Evolutionary conservation across 345 rosid genomes (phyloP), one percentile per base, ranked within the genome.

Genomic region (Eucalyptus regnans): DNA sequence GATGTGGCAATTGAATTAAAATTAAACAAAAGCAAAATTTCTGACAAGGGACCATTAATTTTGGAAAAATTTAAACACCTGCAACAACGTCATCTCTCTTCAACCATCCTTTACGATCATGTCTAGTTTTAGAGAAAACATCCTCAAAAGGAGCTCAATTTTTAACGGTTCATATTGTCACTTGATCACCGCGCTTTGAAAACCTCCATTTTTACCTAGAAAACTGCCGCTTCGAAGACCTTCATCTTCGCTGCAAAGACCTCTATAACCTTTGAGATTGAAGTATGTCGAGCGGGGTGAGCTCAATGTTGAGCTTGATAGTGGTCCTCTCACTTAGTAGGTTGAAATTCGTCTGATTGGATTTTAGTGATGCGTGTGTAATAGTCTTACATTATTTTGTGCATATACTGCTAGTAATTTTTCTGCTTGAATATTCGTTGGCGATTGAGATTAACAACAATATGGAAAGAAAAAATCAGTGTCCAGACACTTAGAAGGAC

Each of bases 211-310:
- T n/a, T n/a, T 37, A 7, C 76, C 33, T 66, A 15, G 11, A 66
- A 31, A 33, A 15, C 79, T 17, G 31, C 71, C 44, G 81, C 81
- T 71, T 37, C 20, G 79, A 66, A 66, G 79, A 66, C 79, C 62
- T 56, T 27, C 79, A 66, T 66, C 16, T 31, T 66, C 41, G 33
- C 79, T 66, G 33, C 25, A 3, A 71, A 33, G 81, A 33, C 83
- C 27, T 76, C 48, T 48, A 91, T 97, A 68, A 92, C 94, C 86
- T 92, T 98, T 52, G 79, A 92, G 94, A 91, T 95, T 98, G 89
- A 97, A 96, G 89, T 94, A 96, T 11, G 99, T 98, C 1, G 97
- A 98, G 92, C 93, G 96, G 90, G 97, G 98, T 50, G 95, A 94
- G 90, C 95, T 96, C 50, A 96, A 95, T 88, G 94, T 98, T 23